phyloP scores from a whole-genome alignment of 495 filamentous ascomycete genomes.

The Xylaria nigripes region DNA sequence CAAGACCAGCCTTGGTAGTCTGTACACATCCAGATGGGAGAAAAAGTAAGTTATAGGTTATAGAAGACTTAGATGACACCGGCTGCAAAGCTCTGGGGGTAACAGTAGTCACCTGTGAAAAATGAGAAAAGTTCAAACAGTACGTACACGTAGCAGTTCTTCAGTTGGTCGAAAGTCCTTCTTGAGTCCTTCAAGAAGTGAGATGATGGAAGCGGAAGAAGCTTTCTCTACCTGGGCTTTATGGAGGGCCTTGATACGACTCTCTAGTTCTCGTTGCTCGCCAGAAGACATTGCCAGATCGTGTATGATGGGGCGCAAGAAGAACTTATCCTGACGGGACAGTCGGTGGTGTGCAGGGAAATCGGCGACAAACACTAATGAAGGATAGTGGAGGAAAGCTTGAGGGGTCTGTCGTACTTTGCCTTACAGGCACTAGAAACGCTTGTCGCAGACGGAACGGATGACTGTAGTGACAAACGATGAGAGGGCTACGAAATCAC shows the following conservation, averaged over 20 bases:
- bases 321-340: neutral
- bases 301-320: neutral
- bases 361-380: neutral
- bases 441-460: too few species aligned
- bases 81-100: neutral
- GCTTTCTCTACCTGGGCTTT: constrained; percentile 68
- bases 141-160: constrained; percentile 64
- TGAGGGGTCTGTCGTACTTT: neutral
- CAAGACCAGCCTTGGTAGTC: constrained; percentile 83
- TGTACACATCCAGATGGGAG: constrained; percentile 25
- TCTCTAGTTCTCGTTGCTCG: constrained; percentile 69
- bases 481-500: too few species aligned
- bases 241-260: constrained; percentile 60
- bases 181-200: constrained; percentile 67
- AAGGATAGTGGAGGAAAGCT: neutral
- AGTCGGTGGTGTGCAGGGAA: neutral
- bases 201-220: constrained; percentile 53
- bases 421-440: neutral
- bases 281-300: constrained; percentile 20
- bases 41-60: neutral
- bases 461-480: too few species aligned
- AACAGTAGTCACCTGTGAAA: neutral
- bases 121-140: neutral
- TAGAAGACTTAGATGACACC: neutral
- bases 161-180: constrained; percentile 75